Evolutionary conservation across 441 rosid species (phyloP).

Genomic region (Erodium trifolium): DNA sequence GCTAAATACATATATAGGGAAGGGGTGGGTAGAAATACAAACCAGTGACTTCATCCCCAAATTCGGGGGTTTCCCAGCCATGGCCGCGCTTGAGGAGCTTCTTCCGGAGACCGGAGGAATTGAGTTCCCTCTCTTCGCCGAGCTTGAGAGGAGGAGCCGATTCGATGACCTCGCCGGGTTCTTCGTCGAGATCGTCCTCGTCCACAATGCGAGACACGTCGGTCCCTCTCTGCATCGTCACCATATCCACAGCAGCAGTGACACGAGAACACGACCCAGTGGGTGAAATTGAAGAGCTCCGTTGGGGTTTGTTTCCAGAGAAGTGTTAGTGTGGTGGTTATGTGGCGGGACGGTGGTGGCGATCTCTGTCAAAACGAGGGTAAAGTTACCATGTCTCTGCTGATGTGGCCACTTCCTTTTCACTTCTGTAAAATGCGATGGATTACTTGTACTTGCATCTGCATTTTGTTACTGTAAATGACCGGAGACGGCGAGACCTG

Average conservation of each 20-base stretch:
- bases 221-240: neutral
- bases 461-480: no score
- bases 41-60: slow-evolving; percentile 50
- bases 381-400: no score
- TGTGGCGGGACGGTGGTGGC: no score
- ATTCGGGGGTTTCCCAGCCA: slow-evolving; percentile 47
- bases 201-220: neutral
- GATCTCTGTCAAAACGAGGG: no score
- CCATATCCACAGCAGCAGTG: neutral
- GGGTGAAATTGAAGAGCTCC: no score
- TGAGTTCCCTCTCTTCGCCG: slow-evolving; percentile 45
- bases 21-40: neutral
- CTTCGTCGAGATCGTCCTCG: slow-evolving; percentile 46
- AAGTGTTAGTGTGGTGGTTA: no score
- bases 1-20: neutral
- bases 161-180: slow-evolving; percentile 55
- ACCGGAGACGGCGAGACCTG: no score
- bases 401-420: no score
- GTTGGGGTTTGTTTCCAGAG: no score
- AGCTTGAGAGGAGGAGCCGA: slow-evolving; percentile 54
- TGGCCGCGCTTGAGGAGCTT: slow-evolving; percentile 45
- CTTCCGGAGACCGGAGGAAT: slow-evolving; percentile 33
- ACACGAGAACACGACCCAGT: no score
- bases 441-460: no score
- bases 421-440: no score